Evolutionary conservation across 2,329 filamentous ascomycete genomes (phyloP), one percentile per base, ranked within the genome.

Genomic region (Periglandula ipomoeae): DNA sequence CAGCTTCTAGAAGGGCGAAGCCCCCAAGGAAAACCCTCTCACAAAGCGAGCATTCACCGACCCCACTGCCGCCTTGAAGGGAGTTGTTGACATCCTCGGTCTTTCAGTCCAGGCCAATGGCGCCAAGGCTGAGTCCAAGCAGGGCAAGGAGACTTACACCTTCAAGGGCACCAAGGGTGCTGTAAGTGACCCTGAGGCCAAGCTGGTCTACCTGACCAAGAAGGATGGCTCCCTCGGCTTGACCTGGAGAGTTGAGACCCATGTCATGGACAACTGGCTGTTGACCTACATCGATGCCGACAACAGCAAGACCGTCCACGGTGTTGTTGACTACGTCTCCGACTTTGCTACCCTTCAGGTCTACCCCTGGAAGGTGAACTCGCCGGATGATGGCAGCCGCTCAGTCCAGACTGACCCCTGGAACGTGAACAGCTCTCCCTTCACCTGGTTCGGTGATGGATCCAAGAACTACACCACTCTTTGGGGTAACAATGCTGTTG

Each of bases 401-500:
- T 48, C 53, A 1, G 59, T 71, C 15, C 50, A 78, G 10, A 59
- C 64, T 13, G 68, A 81, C 78, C 0, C 78, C 0, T 76, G 71
- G 65, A 67, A 74, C 51, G 52, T 58, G 0, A 49, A 52, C 11
- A 62, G 71, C 6, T 79, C 74, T 7, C 70, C 71, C 41, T 76
- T 78, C 49, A 74, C 71, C 24, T 82, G 77, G 77, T 63, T 75
- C 46, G 65, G 64, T 17, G 70, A 74, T 38, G 77, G 76, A 5
- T 59, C 55, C 5, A 65, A 56, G 23, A 68, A 65, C 34, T 81
- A 74, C 61, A 74, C 70, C 37, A 74, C 70, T 0, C 78, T 76
- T 4, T 70, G 71, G 1, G 79, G 79, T 37, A 82, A 82, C 67
- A 82, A 82, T 55, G 78, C 58, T 38, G 73, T 77, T 39, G 74